Evolutionary conservation across 441 rosid species (phyloP), one percentile per base, ranked within the genome.

Genomic region (Gossypium trilobum): DNA sequence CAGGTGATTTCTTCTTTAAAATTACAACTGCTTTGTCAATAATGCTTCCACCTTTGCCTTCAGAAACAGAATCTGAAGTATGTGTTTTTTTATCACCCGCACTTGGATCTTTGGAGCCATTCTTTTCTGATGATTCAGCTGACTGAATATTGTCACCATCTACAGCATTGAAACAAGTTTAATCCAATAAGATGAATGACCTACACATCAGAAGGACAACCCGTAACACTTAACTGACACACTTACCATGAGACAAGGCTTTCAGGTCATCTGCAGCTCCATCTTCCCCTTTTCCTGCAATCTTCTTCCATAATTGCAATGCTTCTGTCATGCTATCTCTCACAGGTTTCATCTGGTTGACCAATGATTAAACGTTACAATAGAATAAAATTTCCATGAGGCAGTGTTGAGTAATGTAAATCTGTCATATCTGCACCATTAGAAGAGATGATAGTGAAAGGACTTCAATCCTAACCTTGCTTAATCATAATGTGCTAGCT

Each of bases 291-390:
- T 91, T 92, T 65, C 95, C 96, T n/a, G 89, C 83, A 67, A 88
- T 82, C 74, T 88, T 87, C 86, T 89, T 91, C 99, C 98, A 95
- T 63, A 87, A 70, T 71, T 88, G 96, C 88, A 93, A 76, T 61
- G 99, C 98, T 81, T 95, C 99, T 59, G 85, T 85, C 87, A 95
- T 86, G 80, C 95, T 88, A 75, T 95, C 99, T 82, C 98, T 92
- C 31, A 81, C 99, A 17, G 98, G 98, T 75, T 95, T 95, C 68
- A 95, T 89, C 99, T 95, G 87, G 76, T 74, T 75, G 73, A 71
- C 76, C 76, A 78, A 68, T 25, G 31, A 65, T 56, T 76, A 57
- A 77, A 70, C 39, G 36, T 67, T 44, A 67, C 16, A 44, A 70
- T 29, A 62, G 3, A 63, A 56, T 36, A 16, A 10, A 68, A 48